phyloP scores from a whole-genome alignment of 1,284 basidiomycete genomes.

The Puccinia polysora region DNA sequence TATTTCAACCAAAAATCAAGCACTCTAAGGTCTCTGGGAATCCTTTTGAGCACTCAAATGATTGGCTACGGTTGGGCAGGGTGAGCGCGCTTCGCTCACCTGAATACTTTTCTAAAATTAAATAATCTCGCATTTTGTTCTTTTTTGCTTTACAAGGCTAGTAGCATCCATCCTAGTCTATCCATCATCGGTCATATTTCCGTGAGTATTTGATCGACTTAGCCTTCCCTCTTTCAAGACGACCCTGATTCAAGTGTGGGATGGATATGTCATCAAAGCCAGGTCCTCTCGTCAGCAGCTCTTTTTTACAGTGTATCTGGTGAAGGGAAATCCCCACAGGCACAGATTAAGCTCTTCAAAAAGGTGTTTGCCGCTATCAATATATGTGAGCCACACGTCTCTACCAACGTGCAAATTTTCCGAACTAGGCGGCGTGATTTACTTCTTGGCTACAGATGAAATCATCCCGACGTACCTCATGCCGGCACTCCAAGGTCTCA shows the following conservation, averaged over 20 bases:
- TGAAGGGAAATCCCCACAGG: background rate
- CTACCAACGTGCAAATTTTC: background rate
- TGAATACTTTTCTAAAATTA: background rate
- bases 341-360: slow-evolving; percentile 24
- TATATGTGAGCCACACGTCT: slow-evolving; percentile 25
- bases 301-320: slow-evolving; percentile 17
- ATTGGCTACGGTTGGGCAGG: slow-evolving; percentile 34
- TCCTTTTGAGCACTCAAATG: slow-evolving; percentile 32
- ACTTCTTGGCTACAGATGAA: slow-evolving; percentile 8
- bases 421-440: background rate
- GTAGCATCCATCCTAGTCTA: background rate
- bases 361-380: slow-evolving; percentile 24
- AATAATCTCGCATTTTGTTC: background rate
- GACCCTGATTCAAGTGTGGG: background rate
- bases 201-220: background rate
- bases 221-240: background rate
- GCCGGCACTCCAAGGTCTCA: slow-evolving; percentile 18
- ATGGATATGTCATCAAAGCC: background rate
- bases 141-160: background rate
- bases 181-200: slow-evolving; percentile 1
- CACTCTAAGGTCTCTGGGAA: background rate
- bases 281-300: slow-evolving; percentile 7
- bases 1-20: slow-evolving; percentile 27
- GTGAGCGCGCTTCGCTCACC: background rate
- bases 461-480: slow-evolving; percentile 25